Conservation (phyloP, 2,329 filamentous ascomycete genomes). For the Camillea tinctor region DNA sequence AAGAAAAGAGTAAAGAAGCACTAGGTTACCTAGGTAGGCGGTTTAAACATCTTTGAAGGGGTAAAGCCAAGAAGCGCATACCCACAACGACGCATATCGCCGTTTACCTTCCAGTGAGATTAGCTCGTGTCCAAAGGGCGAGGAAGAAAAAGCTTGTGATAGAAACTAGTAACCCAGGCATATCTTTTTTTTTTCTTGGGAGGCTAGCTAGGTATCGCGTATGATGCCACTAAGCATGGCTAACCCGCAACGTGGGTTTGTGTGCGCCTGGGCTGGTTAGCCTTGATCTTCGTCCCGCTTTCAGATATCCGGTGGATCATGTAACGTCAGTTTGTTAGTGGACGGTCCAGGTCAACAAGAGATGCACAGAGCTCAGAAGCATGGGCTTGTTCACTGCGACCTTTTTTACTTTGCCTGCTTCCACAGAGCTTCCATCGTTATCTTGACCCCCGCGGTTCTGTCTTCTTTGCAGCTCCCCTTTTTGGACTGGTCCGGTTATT, state of each 20-base stretch:
- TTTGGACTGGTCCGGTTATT: constrained; percentile 27
- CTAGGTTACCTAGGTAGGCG: too few relatives aligned
- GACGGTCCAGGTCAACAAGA: not conserved
- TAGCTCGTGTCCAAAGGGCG: not conserved
- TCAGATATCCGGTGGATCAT: constrained; percentile 5
- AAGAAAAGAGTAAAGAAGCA: not conserved
- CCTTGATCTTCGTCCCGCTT: not conserved
- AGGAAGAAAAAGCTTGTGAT: not conserved
- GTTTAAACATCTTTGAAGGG: constrained; percentile 14
- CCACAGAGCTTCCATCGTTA: constrained; percentile 34
- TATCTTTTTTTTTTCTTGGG: not conserved
- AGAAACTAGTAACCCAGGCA: not conserved
- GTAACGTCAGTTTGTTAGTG: not conserved
- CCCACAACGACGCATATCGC: constrained; percentile 6
- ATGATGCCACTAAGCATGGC: not conserved
- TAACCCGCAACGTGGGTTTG: not conserved
- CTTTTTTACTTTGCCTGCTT: constrained; percentile 18
- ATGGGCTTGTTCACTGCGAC: not conserved
- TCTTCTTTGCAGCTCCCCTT: constrained; percentile 35
- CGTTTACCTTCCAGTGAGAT: not conserved
- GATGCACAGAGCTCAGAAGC: not conserved
- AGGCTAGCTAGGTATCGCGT: not conserved
- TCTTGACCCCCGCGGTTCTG: constrained; percentile 27
- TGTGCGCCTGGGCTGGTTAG: not conserved
- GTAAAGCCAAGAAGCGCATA: constrained; percentile 13